phyloP scores from a whole-genome alignment of 2,329 filamentous ascomycete genomes.

The Fusarium sp. region DNA sequence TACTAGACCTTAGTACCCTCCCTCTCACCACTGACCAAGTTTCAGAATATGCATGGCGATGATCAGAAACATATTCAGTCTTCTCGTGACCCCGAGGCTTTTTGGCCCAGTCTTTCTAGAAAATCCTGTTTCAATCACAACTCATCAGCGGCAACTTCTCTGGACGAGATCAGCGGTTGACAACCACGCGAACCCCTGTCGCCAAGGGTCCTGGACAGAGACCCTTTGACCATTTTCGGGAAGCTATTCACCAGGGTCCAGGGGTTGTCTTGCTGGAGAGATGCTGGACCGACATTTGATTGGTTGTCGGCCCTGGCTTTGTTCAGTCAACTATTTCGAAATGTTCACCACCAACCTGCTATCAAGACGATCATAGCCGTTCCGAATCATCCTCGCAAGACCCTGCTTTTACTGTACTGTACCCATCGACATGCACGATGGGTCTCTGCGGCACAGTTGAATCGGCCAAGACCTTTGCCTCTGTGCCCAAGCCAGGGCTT shows the following conservation, averaged over 20 bases:
- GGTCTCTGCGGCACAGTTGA: slow-evolving; percentile 14
- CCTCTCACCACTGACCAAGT: slow-evolving; percentile 21
- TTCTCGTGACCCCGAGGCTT: slow-evolving; percentile 17
- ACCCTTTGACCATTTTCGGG: slow-evolving; percentile 31
- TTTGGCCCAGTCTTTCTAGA: slow-evolving; percentile 17
- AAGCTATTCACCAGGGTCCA: slow-evolving; percentile 16
- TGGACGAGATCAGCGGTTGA: slow-evolving; percentile 39
- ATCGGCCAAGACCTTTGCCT: slow-evolving; percentile 15
- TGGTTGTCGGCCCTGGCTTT: slow-evolving; percentile 29
- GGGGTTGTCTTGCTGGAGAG: slow-evolving; percentile 24
- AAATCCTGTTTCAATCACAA: slow-evolving; percentile 40
- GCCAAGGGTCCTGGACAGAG: slow-evolving; percentile 8
- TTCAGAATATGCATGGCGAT: slow-evolving; percentile 41
- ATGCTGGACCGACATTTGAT: slow-evolving; percentile 31
- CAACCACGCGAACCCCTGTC: slow-evolving; percentile 35
- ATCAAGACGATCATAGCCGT: slow-evolving; percentile 39
- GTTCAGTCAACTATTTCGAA: slow-evolving; percentile 19
- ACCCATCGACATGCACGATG: slow-evolving; percentile 23
- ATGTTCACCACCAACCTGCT: slow-evolving; percentile 27
- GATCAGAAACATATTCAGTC: slow-evolving; percentile 33
- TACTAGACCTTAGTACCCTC: neutral
- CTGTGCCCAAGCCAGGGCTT: slow-evolving; percentile 11
- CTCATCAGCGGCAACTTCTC: slow-evolving; percentile 34
- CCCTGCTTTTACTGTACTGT: slow-evolving; percentile 28
- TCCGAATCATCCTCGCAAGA: slow-evolving; percentile 32